Evolutionary conservation across 2,329 filamentous ascomycete species (phyloP).

Genomic region (Apiospora rasikravindrae): DNA sequence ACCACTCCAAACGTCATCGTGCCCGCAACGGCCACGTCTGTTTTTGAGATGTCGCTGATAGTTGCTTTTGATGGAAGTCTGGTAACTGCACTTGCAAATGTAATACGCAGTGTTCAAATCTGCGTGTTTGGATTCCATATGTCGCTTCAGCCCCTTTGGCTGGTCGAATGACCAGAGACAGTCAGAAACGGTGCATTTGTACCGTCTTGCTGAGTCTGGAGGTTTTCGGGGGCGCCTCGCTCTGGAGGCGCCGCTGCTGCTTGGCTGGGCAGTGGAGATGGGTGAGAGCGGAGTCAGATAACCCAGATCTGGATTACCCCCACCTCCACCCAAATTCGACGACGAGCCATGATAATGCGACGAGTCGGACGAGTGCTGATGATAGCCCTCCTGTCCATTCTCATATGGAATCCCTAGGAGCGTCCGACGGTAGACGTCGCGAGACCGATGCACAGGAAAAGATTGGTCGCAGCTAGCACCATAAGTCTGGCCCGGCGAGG

Average conservation of each 20-base stretch:
- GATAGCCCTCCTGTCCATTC: neutral
- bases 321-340: neutral
- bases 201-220: neutral
- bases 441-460: neutral
- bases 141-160: neutral
- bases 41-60: neutral
- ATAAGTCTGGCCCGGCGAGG: neutral
- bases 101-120: neutral
- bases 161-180: neutral
- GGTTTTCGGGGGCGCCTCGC: neutral
- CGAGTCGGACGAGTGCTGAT: neutral
- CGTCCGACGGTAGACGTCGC: neutral
- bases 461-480: neutral
- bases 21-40: neutral
- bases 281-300: neutral
- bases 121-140: neutral
- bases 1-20: neutral
- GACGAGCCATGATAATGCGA: neutral
- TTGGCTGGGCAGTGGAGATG: neutral
- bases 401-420: neutral
- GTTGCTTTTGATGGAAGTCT: neutral
- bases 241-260: neutral
- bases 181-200: neutral
- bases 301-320: neutral
- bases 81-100: neutral